Base-by-base conservation (phyloP, 2,329 filamentous ascomycete genomes). In the Colletotrichum caudatum region DNA sequence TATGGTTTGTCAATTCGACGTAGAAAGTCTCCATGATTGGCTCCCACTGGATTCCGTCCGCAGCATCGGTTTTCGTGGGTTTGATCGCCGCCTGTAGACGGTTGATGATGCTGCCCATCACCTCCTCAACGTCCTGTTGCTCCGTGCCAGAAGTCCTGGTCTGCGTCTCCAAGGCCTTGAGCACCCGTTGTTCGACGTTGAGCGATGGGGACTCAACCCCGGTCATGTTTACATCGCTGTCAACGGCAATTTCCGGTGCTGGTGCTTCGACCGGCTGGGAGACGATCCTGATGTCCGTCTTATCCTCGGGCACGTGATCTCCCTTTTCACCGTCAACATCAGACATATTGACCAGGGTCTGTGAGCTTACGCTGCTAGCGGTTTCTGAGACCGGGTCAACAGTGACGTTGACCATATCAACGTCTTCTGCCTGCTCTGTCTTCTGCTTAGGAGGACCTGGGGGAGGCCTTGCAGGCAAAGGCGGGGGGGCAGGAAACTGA, bases 111-210 rank as follows among this genome's bases (percentile, higher is more conserved):
- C 95, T 96, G 70, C 94, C 94, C 83, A 98, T 95, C 57, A 98
- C 95, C 81, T 99, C 96, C 16, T 94, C 94, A 5, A 98, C 95
- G 81, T 99, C 96, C 82, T 99, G 95, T 78, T 99, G 96, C 44
- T 94, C 85, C 0, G 87, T 89, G 3, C 87, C 87, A 12, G 84
- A 85, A 41, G 81, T 82, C 76, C 83, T 74, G 66, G 83, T 83
- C 77, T 82, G 84, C 76, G 82, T 83, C 76, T 84, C 85, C 35
- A 84, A 82, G 6, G 81, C 85, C 66, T 77, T 82, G 57, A 80
- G 80, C 12, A 88, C 84, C 64, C 83, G 83, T 60, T 85, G 78
- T 29, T 88, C 84, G 16, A 88, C 76, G 37, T 63, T 58, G n/a
- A 73, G 50, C 8, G 20, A 26, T 8, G 56, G 37, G 2, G 61